These are phyloP conservation scores for Aspergillus neotritici DNA, from an alignment of 2,329 filamentous ascomycete species.

Conservation along the genomic window DNA sequence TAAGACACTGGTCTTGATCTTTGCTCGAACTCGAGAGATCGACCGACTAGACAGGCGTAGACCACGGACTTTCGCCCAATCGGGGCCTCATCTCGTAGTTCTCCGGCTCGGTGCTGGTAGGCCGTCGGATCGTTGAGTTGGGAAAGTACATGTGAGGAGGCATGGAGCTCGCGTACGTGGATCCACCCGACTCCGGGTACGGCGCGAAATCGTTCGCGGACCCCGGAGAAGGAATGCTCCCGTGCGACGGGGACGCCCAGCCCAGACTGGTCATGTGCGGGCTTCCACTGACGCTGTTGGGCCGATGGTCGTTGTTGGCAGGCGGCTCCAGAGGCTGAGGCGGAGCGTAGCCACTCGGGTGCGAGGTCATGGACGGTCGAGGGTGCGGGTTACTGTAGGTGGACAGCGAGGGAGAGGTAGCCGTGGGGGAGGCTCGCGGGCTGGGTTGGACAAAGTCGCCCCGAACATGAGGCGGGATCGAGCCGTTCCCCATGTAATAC, in stretches of 20 bases:
- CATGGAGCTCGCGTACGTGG: conserved; percentile 41
- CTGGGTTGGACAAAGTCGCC: conserved; percentile 66
- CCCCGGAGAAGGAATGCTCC: conserved; percentile 64
- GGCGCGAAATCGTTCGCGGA: conserved; percentile 65
- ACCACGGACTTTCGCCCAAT: conserved; percentile 32
- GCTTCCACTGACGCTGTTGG: conserved; percentile 70
- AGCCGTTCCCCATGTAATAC: conserved; percentile 73
- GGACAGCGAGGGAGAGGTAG: conserved; percentile 60
- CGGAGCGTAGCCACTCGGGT: conserved; percentile 76
- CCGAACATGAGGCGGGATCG: conserved; percentile 77
- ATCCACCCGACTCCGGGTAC: conserved; percentile 67
- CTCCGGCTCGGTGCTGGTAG: conserved; percentile 68
- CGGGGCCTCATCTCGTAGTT: conserved; percentile 58
- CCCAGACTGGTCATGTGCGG: conserved; percentile 77
- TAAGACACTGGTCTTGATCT: conserved; percentile 7
- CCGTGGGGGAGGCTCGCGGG: conserved; percentile 58
- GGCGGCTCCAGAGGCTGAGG: conserved; percentile 79
- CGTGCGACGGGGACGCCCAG: conserved; percentile 81
- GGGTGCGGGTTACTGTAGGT: conserved; percentile 49
- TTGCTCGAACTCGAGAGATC: background rate
- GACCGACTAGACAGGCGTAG: conserved; percentile 28
- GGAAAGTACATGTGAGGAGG: conserved; percentile 66
- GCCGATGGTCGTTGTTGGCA: conserved; percentile 67
- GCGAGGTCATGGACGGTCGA: conserved; percentile 68
- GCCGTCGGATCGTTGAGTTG: conserved; percentile 62